Percentiles rank a stretch among this genome's conserved stretches.
Evolutionary conservation across 805 yeast genomes (phyloP).

Genomic region (Saturnispora hagleri): DNA sequence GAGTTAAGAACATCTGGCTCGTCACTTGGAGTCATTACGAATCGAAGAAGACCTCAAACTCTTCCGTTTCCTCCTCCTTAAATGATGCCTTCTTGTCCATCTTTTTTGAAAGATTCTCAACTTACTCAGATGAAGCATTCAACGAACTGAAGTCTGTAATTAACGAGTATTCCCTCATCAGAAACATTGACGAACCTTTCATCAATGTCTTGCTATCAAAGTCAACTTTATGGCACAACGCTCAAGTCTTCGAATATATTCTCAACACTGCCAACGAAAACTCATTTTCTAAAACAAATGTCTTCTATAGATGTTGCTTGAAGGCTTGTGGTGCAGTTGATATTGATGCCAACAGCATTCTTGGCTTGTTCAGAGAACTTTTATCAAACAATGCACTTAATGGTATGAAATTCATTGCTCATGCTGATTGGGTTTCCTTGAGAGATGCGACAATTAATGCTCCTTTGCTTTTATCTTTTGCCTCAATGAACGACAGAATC

Average conservation of each 20-base stretch:
- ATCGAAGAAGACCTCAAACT: conserved; percentile 39
- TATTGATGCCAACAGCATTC: conserved; percentile 44
- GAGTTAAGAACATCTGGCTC: conserved; percentile 54
- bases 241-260: conserved; percentile 54
- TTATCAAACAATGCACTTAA: conserved; percentile 38
- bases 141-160: conserved; percentile 48
- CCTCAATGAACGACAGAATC: conserved; percentile 35
- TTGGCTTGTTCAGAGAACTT: conserved; percentile 27
- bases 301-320: conserved; percentile 61
- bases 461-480: conserved; percentile 23
- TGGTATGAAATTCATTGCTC: conserved; percentile 57
- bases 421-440: conserved; percentile 78
- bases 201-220: conserved; percentile 67
- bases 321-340: conserved; percentile 64
- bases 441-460: conserved; percentile 65
- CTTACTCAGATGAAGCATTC: conserved; percentile 46
- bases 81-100: conserved; percentile 60
- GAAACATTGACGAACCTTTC: conserved; percentile 68
- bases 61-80: conserved; percentile 63
- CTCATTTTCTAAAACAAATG: conserved; percentile 52
- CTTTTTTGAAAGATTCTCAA: conserved; percentile 53
- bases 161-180: conserved; percentile 43
- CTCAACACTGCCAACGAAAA: conserved; percentile 50
- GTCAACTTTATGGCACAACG: conserved; percentile 58
- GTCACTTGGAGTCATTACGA: conserved; percentile 52